Evolutionary conservation across 345 rosid species (phyloP).

Genomic region (Capsella bursapastoris): DNA sequence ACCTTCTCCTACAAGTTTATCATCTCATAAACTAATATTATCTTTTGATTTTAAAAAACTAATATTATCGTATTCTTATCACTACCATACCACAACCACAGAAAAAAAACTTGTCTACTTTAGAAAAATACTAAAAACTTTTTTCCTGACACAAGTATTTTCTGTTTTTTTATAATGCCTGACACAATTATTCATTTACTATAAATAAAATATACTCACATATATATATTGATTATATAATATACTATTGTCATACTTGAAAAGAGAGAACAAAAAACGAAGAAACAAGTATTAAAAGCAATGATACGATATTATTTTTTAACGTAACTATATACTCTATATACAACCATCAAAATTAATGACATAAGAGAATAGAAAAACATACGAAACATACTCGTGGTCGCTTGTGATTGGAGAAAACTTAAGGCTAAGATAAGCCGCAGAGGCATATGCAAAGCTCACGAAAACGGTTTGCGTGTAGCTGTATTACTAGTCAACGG

Average conservation of each 20-base stretch:
- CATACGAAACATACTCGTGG: constrained; percentile 14
- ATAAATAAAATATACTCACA: neutral
- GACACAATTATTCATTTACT: neutral
- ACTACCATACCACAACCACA: neutral
- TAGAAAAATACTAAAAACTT: neutral
- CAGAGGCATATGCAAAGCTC: constrained; percentile 27
- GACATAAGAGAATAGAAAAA: neutral
- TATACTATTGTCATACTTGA: neutral
- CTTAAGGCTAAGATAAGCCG: neutral
- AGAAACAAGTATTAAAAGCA: constrained; percentile 19
- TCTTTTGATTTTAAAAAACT: neutral
- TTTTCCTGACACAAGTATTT: constrained; percentile 18
- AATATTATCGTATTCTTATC: constrained; percentile 8
- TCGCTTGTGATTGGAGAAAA: neutral
- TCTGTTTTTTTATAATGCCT: neutral
- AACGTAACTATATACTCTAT: constrained; percentile 4
- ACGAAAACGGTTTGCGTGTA: constrained; percentile 17
- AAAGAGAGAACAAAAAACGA: neutral
- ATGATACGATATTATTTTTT: constrained; percentile 5
- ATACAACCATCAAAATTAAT: constrained; percentile 4
- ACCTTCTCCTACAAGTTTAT: constrained; percentile 1
- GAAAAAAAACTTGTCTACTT: neutral
- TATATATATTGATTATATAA: neutral
- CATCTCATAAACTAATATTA: constrained; percentile 7
- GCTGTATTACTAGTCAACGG: constrained; percentile 1